phyloP scores from a whole-genome alignment of 768 basidiomycete genomes.

The Dioszegia aurantiaca region DNA sequence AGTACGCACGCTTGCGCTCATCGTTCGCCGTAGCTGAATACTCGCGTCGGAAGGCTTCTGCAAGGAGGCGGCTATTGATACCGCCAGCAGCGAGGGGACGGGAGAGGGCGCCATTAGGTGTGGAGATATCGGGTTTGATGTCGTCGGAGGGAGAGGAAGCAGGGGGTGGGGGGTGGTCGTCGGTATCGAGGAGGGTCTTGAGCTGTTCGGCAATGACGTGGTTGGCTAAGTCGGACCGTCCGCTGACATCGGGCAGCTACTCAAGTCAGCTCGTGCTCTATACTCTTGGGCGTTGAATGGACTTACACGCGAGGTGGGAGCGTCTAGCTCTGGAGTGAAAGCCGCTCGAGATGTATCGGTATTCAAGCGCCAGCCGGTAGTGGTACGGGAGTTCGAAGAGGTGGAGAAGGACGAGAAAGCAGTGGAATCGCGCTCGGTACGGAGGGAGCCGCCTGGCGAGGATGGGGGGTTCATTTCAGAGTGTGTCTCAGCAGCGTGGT shows the following conservation, averaged over 20 bases:
- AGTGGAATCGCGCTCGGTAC: background rate
- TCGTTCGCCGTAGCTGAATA: constrained; percentile 10
- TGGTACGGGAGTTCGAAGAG: background rate
- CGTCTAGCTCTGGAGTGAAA: constrained; percentile 5
- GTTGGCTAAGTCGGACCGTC: constrained; percentile 7
- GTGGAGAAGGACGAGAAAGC: constrained; percentile 9
- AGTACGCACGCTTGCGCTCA: constrained; percentile 12
- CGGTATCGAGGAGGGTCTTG: constrained; percentile 6
- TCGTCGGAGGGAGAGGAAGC: background rate
- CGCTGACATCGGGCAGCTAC: constrained; percentile 1
- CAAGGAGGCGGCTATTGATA: constrained; percentile 2
- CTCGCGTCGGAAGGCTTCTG: constrained; percentile 16
- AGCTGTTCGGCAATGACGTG: constrained; percentile 5
- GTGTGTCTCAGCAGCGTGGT: no score
- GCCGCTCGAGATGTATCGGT: no score
- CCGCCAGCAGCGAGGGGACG: background rate
- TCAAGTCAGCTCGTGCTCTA: background rate
- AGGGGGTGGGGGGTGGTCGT: constrained; percentile 7
- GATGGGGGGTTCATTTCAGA: constrained; percentile 2
- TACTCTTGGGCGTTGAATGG: background rate
- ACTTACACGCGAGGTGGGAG: background rate
- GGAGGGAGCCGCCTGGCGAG: background rate
- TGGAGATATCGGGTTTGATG: background rate
- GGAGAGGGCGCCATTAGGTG: background rate
- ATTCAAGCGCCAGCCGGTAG: no score